Evolutionary conservation across 1,284 basidiomycete genomes (phyloP).

Genomic region (Heterobasidion parviporum): DNA sequence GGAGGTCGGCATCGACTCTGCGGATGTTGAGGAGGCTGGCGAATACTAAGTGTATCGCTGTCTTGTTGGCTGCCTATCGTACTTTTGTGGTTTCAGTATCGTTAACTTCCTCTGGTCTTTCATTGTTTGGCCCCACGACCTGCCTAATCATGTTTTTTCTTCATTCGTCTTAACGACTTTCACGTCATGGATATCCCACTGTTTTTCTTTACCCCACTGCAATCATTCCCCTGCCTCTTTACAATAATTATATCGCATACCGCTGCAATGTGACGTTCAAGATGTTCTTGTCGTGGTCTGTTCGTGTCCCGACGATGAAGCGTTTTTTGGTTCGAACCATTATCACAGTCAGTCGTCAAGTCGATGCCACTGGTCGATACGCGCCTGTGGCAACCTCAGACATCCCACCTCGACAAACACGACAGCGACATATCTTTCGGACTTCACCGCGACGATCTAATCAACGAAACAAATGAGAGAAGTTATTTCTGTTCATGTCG

Average conservation of each 20-base stretch:
- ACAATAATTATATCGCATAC: not conserved
- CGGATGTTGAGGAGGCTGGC: conserved; percentile 73
- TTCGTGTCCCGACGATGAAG: not conserved
- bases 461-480: conserved; percentile 57
- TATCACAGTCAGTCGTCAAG: not conserved
- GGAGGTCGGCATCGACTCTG: conserved; percentile 90
- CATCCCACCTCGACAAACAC: not conserved
- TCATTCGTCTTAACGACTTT: conserved; percentile 13
- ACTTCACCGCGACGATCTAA: not conserved
- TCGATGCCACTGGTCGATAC: not conserved
- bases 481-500: conserved; percentile 90
- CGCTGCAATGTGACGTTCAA: conserved; percentile 1
- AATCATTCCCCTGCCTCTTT: not conserved
- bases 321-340: not conserved
- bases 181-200: not conserved
- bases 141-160: conserved; percentile 4
- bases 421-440: not conserved
- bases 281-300: not conserved
- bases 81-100: conserved; percentile 8
- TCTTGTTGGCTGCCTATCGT: conserved; percentile 16
- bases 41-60: conserved; percentile 50
- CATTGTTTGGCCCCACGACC: not conserved
- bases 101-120: not conserved
- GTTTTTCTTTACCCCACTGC: conserved; percentile 5
- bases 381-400: not conserved